Percentiles rank a stretch among this genome's conserved stretches.
Evolutionary conservation across 371 early-diverging fungal genomes (phyloP).

Genomic region (Mortierella sp.): DNA sequence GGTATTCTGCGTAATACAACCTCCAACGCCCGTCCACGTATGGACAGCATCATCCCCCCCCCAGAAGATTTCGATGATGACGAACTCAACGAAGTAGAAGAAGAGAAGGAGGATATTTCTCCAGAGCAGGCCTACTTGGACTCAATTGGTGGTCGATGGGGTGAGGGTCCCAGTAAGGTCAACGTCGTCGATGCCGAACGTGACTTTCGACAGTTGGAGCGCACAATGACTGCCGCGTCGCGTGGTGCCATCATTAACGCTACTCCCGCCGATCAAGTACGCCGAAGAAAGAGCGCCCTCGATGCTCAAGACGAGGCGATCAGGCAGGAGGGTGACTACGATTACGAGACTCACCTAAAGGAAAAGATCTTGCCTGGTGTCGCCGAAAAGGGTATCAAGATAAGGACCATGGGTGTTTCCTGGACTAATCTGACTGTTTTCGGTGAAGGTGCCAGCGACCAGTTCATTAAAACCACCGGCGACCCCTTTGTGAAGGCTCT

Average conservation of each 20-base stretch:
- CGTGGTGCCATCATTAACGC: conserved; percentile 15
- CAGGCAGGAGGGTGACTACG: conserved; percentile 37
- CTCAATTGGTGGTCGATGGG: conserved; percentile 42
- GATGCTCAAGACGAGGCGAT: conserved; percentile 13
- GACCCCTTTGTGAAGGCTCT: conserved; percentile 41
- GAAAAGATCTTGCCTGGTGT: conserved; percentile 15
- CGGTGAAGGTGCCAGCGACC: conserved; percentile 44
- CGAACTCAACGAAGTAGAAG: conserved; percentile 11
- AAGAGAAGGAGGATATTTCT: conserved; percentile 15
- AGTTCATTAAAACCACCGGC: conserved; percentile 30
- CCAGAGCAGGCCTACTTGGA: conserved; percentile 39
- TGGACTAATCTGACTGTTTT: conserved; percentile 49
- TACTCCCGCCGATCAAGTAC: background rate
- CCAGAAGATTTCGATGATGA: conserved; percentile 30
- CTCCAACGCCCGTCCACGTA: background rate
- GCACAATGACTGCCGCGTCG: conserved; percentile 26
- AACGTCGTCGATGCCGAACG: conserved; percentile 41
- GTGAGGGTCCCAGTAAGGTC: conserved; percentile 48
- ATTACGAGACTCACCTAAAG: conserved; percentile 30
- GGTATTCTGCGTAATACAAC: conserved; percentile 30
- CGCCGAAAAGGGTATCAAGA: conserved; percentile 56
- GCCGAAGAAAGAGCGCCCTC: conserved; percentile 18
- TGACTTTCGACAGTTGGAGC: conserved; percentile 35
- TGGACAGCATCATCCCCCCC: conserved; percentile 30
- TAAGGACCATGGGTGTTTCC: conserved; percentile 63